Evolutionary conservation across 768 basidiomycete species (phyloP).

Genomic region (Tubosaeta sp.): DNA sequence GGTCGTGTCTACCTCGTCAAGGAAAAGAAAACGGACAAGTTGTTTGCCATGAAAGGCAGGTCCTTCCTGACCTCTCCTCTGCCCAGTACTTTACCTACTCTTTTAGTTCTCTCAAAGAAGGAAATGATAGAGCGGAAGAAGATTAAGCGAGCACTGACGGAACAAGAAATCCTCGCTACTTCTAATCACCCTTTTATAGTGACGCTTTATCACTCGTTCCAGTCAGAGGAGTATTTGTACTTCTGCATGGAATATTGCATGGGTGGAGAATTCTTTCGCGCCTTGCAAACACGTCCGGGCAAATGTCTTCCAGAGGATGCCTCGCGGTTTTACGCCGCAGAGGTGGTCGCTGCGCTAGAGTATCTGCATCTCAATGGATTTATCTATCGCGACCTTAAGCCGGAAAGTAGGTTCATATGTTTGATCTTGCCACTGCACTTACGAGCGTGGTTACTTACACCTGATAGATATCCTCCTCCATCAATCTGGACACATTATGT

Average conservation of each 20-base stretch:
- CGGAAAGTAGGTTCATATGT: constrained; percentile 76
- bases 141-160: constrained; percentile 96
- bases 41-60: constrained; percentile 99
- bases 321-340: constrained; percentile 96
- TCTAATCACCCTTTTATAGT: constrained; percentile 99
- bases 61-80: constrained; percentile 8
- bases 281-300: constrained; percentile 92
- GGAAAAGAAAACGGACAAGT: constrained; percentile 95
- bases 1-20: constrained; percentile 97
- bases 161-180: constrained; percentile 98
- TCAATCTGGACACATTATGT: constrained; percentile 98
- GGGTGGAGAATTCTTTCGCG: constrained; percentile 98
- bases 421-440: constrained; percentile 9
- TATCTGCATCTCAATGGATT: constrained; percentile 99
- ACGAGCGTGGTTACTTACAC: not conserved
- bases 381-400: constrained; percentile 98
- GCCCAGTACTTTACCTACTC: constrained; percentile 18
- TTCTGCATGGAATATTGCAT: constrained; percentile 99
- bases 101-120: constrained; percentile 90
- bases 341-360: constrained; percentile 96
- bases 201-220: constrained; percentile 98
- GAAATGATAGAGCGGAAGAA: constrained; percentile 99
- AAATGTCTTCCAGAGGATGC: constrained; percentile 96
- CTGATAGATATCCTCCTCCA: constrained; percentile 89
- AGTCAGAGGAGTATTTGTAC: constrained; percentile 96